These are phyloP conservation scores for Beauveria sp. DNA, from an alignment of 2,329 filamentous ascomycete species.

Conservation along the genomic window DNA sequence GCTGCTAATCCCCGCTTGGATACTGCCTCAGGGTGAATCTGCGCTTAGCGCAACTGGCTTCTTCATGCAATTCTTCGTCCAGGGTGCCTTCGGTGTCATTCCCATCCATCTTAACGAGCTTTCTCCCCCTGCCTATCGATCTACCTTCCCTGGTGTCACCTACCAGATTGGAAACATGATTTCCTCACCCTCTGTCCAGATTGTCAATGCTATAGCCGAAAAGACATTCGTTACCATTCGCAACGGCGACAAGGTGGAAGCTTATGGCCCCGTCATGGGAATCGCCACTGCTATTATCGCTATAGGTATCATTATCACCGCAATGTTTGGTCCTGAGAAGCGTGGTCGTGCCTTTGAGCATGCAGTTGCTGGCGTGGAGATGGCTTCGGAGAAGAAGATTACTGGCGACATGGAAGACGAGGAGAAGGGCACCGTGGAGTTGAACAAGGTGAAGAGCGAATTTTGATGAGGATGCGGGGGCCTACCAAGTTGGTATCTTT, in stretches of 20 bases:
- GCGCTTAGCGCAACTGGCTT: conserved; percentile 58
- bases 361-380: conserved; percentile 33
- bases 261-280: conserved; percentile 72
- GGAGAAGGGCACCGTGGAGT: conserved; percentile 21
- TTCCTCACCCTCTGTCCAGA: conserved; percentile 64
- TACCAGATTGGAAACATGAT: conserved; percentile 74
- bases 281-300: conserved; percentile 71
- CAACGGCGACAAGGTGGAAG: conserved; percentile 52
- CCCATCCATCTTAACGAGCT: conserved; percentile 69
- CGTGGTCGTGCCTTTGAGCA: conserved; percentile 64
- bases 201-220: conserved; percentile 68
- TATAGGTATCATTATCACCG: conserved; percentile 58
- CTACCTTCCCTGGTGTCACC: conserved; percentile 61
- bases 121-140: conserved; percentile 61
- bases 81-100: conserved; percentile 60
- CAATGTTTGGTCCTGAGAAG: conserved; percentile 66
- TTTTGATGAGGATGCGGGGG: too few relatives aligned
- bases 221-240: conserved; percentile 45
- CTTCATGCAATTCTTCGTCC: conserved; percentile 62
- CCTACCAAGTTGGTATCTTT: too few relatives aligned
- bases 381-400: conserved; percentile 20
- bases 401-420: conserved; percentile 21
- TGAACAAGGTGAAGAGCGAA: conserved; percentile 3
- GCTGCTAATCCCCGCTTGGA: conserved; percentile 61
- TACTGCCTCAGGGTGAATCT: conserved; percentile 53